Evolutionary conservation across 2,329 filamentous ascomycete species (phyloP).

Genomic region (Botrytis sinoallii): DNA sequence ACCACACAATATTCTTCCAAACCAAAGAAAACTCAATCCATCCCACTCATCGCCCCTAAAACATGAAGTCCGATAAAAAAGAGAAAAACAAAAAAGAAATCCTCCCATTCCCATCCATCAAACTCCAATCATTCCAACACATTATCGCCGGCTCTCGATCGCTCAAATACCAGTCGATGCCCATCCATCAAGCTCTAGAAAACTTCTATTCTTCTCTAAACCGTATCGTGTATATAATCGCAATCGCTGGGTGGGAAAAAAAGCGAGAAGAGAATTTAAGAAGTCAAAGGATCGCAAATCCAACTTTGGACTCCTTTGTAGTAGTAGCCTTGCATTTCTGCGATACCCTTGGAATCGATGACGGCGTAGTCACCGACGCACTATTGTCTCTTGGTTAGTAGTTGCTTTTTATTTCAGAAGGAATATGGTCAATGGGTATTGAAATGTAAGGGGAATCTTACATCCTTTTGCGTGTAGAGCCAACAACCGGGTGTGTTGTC

Average conservation of each 20-base stretch:
- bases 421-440: background rate
- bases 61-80: background rate
- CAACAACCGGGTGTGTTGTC: background rate
- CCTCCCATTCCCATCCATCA: background rate
- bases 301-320: background rate
- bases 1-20: too few relatives aligned
- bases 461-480: constrained; percentile 6
- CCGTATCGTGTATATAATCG: background rate
- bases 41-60: background rate
- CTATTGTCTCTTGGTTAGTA: background rate
- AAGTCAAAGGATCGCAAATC: background rate
- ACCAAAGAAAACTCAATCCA: background rate
- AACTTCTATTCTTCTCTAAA: background rate
- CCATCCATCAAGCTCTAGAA: background rate
- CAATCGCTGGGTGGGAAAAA: background rate
- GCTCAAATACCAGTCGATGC: background rate
- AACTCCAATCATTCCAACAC: background rate
- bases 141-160: background rate
- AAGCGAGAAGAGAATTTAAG: background rate
- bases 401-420: too few relatives aligned
- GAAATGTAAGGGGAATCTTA: background rate
- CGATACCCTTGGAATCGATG: background rate
- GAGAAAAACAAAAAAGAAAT: background rate
- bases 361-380: background rate
- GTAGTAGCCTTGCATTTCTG: background rate